Percentiles rank a stretch among this genome's conserved stretches.
Evolutionary conservation across 176 grass and related monocot genomes (phyloP).

Genomic region (Hyparrhenia diplandra): DNA sequence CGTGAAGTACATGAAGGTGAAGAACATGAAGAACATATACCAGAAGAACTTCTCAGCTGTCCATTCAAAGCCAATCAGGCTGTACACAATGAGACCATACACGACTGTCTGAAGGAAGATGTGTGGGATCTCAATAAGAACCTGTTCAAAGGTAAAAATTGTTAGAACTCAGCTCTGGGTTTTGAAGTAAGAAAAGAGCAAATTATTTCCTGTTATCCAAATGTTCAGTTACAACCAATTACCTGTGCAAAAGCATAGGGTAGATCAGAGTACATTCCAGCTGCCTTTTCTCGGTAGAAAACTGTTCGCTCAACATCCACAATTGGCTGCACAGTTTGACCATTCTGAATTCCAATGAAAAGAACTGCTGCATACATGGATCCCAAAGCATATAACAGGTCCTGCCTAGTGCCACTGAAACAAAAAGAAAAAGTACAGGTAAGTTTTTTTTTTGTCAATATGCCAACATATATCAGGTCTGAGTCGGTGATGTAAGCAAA

Average conservation of each 20-base stretch:
- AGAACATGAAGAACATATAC: constrained; percentile 99
- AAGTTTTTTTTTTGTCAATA: constrained; percentile 13
- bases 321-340: constrained; percentile 82
- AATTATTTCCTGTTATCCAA: not conserved
- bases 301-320: constrained; percentile 87
- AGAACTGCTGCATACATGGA: constrained; percentile 87
- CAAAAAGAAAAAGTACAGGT: not conserved
- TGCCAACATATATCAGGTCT: not conserved
- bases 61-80: constrained; percentile 78
- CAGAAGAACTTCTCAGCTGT: constrained; percentile 74
- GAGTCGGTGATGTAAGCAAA: not conserved
- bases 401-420: constrained; percentile 48
- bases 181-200: not conserved
- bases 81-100: constrained; percentile 87
- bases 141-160: constrained; percentile 41
- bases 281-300: constrained; percentile 93
- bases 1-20: constrained; percentile 99
- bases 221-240: constrained; percentile 5
- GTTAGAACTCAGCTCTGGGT: not conserved
- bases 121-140: constrained; percentile 88
- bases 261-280: constrained; percentile 93
- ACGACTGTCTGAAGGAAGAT: constrained; percentile 81
- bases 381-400: constrained; percentile 79
- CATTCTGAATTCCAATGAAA: constrained; percentile 97
- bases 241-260: constrained; percentile 96